These are phyloP conservation scores for Verticillium tricorpus DNA, from an alignment of 2,329 filamentous ascomycete genomes.

Conservation along the genomic window DNA sequence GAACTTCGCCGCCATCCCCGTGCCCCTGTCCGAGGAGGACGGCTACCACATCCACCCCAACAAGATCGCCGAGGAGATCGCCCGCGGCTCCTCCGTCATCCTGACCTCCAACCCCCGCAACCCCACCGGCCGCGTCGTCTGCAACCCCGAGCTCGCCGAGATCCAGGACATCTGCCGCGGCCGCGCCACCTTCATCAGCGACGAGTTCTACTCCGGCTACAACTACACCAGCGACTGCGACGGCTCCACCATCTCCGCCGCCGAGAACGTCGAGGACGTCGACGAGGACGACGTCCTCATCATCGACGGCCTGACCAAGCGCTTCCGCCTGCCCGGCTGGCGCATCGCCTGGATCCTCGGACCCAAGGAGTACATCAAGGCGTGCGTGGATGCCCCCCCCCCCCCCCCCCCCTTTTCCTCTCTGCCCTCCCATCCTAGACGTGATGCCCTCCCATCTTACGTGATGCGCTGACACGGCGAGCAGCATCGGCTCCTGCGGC, in stretches of 20 bases:
- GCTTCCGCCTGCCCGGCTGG: constrained; percentile 94
- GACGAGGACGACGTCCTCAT: constrained; percentile 88
- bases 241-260: constrained; percentile 81
- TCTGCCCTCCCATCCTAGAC: no score
- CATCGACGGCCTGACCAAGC: constrained; percentile 93
- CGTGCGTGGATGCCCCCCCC: constrained; percentile 37
- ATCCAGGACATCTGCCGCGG: constrained; percentile 93
- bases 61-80: constrained; percentile 88
- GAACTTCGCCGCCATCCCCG: constrained; percentile 87
- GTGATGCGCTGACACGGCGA: not conserved
- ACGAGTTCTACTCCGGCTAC: constrained; percentile 96
- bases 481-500: constrained; percentile 77
- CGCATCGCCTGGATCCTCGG: constrained; percentile 95
- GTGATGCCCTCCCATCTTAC: no score
- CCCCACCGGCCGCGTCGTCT: constrained; percentile 83
- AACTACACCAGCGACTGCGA: constrained; percentile 94
- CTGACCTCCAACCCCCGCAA: constrained; percentile 94
- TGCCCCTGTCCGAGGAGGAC: constrained; percentile 78
- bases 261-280: constrained; percentile 85
- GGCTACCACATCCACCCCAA: constrained; percentile 91
- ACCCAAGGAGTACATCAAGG: constrained; percentile 93
- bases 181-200: constrained; percentile 85
- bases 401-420: no score
- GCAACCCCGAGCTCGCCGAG: constrained; percentile 77
- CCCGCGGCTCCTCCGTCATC: constrained; percentile 81